Base-by-base conservation (phyloP, 2,329 filamentous ascomycete genomes). In the Curvularia sp. region DNA sequence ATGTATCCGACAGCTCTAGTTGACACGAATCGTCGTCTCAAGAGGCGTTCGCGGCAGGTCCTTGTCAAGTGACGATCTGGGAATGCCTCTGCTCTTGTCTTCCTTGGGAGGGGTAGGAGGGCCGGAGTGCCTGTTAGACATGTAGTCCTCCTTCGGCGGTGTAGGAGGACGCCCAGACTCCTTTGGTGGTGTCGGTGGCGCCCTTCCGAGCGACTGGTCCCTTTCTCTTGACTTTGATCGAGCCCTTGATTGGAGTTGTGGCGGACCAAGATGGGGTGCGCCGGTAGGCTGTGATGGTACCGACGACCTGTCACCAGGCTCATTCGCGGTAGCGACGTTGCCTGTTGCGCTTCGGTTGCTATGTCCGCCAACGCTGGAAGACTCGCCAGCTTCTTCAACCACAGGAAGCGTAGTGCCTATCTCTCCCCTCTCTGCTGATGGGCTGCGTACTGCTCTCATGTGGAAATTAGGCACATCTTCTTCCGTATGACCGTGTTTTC, bases 371-470 rank as follows among this genome's bases (percentile, higher is more conserved):
- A 87, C 84, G 59, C 89, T 91, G 7, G 84, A 86, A 9, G 83
- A 88, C 76, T 97, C 94, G 5, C 88, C 90, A n/a, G 88, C 89
- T 78, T 98, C 94, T 66, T 97, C 91, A 6, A 98, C 93, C 9
- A 97, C 89, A 0, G 94, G 94, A 2, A 98, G 80, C 1, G 84
- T 87, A 31, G 83, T 82, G 12, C 84, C 81, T 12, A 82, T 77
- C 13, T 84, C 82, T 79, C 84, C 71, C 74, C 87, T 74, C 68
- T 89, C 82, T 20, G 79, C 82, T 70, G 80, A 84, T 22, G 80
- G 85, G 77, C 82, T 90, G 73, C 80, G 84, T 64, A 82, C 83
- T 57, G 80, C 86, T 56, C 78, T 78, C 47, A 93, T 76, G 1
- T 84, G 85, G 54, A 89, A 83, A 26, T 89, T 86, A 0, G 88